Base-by-base conservation (phyloP, 768 basidiomycete genomes). In the Peribolospora baueri region DNA sequence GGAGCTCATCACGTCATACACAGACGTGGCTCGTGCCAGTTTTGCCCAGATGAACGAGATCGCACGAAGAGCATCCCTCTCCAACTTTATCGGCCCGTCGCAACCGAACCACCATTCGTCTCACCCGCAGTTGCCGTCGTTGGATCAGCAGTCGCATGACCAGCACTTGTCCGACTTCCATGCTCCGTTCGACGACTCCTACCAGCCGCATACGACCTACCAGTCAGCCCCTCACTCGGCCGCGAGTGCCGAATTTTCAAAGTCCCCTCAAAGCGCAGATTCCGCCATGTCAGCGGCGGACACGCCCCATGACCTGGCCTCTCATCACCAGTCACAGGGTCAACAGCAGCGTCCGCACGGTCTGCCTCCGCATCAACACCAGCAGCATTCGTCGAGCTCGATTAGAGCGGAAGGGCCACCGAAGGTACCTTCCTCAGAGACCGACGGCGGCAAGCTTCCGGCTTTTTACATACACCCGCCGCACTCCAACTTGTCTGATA, bases 11-110 rank as follows among this genome's bases (percentile, higher is more conserved):
- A 49, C 56, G 48, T 65, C 67, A 41, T 75, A 75, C 58, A 69
- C 71, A 8, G 76, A 75, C 61, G 74, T 82, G 49, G 81, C 79
- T 3, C 74, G 77, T 36, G 79, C 78, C 11, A 75, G 77, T 52
- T 73, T 84, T 56, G 71, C 76, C 61, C 81, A 82, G 65, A 80
- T 84, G 77, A 82, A 78, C 67, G 82, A 83, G 63, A 74, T 81
- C 59, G 80, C 80, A 48, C 70, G 79, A 53, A 73, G 79, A 38
- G 79, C 76, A 4, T 57, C 56, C 3, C 50, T 59, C 5, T 58
- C 57, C 7, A 50, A 25, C 39, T 38, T 50, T 50, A 14, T 50
- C 2, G 48, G 8, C 48, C 48, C 48, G 14, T 50, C 25, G 14
- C 48, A 38, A 50, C 10, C 25, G 48, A 50, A 9, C 14, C 48